Evolutionary conservation across 2,329 filamentous ascomycete species (phyloP).

Genomic region (Aspergillus sp.): DNA sequence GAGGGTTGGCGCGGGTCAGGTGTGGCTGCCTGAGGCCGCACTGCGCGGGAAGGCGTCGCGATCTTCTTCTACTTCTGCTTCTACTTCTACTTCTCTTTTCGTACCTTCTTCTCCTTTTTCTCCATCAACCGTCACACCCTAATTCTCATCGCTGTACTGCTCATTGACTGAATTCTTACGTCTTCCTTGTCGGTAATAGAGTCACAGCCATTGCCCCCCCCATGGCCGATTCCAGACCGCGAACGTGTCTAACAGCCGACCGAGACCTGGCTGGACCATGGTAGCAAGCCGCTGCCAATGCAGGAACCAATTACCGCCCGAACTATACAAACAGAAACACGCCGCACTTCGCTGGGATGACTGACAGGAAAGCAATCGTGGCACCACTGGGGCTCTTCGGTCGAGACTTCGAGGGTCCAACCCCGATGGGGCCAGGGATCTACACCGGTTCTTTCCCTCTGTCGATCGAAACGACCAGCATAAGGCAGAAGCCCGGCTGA

Average conservation of each 20-base stretch:
- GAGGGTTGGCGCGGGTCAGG: background rate
- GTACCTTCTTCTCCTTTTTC: background rate
- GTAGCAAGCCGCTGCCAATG: background rate
- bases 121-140: background rate
- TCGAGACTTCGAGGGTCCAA: background rate
- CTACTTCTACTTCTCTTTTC: background rate
- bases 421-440: background rate
- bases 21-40: background rate
- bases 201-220: too few relatives aligned
- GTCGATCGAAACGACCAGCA: conserved; percentile 10
- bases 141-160: background rate
- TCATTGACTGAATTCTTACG: background rate
- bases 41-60: background rate
- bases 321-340: background rate
- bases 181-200: background rate
- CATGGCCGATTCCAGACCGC: background rate
- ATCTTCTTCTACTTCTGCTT: background rate
- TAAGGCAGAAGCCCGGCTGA: conserved; percentile 3
- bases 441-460: conserved; percentile 1
- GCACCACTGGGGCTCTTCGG: background rate
- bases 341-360: background rate
- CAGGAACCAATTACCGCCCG: background rate
- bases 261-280: background rate
- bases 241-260: background rate
- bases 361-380: background rate